These are phyloP conservation scores for Bisporella sp. DNA, from an alignment of 2,329 filamentous ascomycete genomes.

Conservation along the genomic window DNA sequence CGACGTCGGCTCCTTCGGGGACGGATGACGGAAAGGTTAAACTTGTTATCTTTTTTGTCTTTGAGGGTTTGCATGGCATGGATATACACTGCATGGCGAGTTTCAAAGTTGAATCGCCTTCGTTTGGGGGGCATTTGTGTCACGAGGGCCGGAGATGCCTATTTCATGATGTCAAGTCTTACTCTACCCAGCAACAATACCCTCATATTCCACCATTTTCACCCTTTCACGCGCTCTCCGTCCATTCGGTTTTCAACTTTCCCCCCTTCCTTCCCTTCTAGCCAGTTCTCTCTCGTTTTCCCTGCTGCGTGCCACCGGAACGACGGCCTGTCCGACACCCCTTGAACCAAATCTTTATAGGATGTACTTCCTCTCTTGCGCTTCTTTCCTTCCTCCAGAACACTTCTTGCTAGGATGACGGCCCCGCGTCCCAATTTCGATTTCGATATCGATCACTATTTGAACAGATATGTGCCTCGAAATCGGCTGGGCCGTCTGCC, in stretches of 20 bases:
- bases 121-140: no score
- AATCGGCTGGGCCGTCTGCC: conserved; percentile 61
- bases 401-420: background rate
- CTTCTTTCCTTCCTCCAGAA: background rate
- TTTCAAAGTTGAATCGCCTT: no score
- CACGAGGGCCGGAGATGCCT: background rate
- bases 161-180: background rate
- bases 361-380: background rate
- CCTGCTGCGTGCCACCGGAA: no score
- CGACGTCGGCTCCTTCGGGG: no score
- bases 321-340: no score
- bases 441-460: conserved; percentile 70
- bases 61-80: no score
- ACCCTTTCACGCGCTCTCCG: background rate
- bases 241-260: background rate
- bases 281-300: background rate
- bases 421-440: conserved; percentile 2
- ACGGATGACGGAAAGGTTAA: no score
- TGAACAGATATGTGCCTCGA: conserved; percentile 64
- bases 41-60: no score
- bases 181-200: background rate
- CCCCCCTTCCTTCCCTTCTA: background rate
- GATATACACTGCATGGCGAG: no score
- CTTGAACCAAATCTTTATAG: no score
- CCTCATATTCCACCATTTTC: background rate